Conservation (phyloP, 192 early-diverging fungal species). For the Gryganskiella cystojenkinii region DNA sequence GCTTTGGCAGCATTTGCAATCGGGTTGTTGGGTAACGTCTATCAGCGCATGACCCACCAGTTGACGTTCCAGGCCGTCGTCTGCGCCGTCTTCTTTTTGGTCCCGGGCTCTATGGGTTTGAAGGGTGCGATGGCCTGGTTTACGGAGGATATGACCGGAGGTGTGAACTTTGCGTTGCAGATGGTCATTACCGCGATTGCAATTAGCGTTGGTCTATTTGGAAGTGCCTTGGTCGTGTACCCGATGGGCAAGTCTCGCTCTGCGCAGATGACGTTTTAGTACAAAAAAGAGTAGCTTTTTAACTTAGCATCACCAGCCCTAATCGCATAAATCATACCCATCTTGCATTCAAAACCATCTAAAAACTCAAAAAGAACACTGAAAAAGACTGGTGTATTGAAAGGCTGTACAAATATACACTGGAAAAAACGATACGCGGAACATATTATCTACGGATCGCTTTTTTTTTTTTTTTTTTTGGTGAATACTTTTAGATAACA, state of each 20-base stretch:
- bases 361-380: no score
- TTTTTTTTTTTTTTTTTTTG: no score
- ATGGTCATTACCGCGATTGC: constrained; percentile 68
- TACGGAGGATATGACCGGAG: constrained; percentile 35
- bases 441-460: no score
- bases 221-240: constrained; percentile 69
- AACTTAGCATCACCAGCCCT: no score
- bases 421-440: no score
- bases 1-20: constrained; percentile 73
- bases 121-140: constrained; percentile 59
- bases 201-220: constrained; percentile 76
- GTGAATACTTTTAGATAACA: constrained; percentile 12
- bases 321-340: no score
- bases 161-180: constrained; percentile 38
- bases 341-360: no score
- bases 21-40: constrained; percentile 82
- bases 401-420: no score
- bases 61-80: constrained; percentile 87
- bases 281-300: no score
- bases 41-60: constrained; percentile 74
- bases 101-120: constrained; percentile 82
- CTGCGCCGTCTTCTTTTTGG: constrained; percentile 80
- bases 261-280: constrained; percentile 59
- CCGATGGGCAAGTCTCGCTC: constrained; percentile 60
- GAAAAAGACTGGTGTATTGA: no score